phyloP scores from a whole-genome alignment of 495 filamentous ascomycete species.

The Neurospora sp. region DNA sequence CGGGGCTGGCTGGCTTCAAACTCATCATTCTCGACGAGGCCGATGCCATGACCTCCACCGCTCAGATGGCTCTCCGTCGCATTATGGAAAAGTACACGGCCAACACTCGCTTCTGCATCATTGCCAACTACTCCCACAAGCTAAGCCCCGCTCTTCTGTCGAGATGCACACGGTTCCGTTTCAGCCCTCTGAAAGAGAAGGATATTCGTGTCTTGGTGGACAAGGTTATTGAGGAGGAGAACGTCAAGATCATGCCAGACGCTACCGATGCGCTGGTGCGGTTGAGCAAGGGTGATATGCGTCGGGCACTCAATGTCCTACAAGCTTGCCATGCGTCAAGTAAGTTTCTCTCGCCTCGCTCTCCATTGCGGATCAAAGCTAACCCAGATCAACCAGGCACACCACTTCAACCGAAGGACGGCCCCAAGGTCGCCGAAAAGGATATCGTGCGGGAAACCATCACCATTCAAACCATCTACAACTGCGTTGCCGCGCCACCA shows the following conservation, averaged over 20 bases:
- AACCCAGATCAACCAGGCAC: slow-evolving; percentile 36
- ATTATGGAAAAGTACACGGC: slow-evolving; percentile 99
- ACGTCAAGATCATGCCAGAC: slow-evolving; percentile 68
- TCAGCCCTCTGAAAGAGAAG: slow-evolving; percentile 79
- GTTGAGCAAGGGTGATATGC: slow-evolving; percentile 93
- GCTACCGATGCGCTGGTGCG: slow-evolving; percentile 72
- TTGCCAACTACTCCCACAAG: slow-evolving; percentile 99
- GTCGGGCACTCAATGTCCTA: slow-evolving; percentile 85
- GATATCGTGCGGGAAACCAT: slow-evolving; percentile 68
- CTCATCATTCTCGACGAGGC: slow-evolving; percentile 97
- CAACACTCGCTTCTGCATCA: slow-evolving; percentile 96
- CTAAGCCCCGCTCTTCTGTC: slow-evolving; percentile 90
- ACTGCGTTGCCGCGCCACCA: slow-evolving; percentile 93
- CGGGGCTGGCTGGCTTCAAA: slow-evolving; percentile 68
- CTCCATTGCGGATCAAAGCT: not conserved
- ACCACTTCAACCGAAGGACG: slow-evolving; percentile 57
- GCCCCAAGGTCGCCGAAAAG: slow-evolving; percentile 45
- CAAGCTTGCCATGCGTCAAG: slow-evolving; percentile 94
- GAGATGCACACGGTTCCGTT: slow-evolving; percentile 88
- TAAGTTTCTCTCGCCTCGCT: slow-evolving; percentile 18
- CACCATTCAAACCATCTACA: slow-evolving; percentile 86
- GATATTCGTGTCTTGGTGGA: slow-evolving; percentile 82
- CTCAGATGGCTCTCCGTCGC: slow-evolving; percentile 90
- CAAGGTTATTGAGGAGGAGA: slow-evolving; percentile 79
- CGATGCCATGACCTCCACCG: slow-evolving; percentile 93